Conservation (phyloP, 1,284 basidiomycete species). For the Naganishia liquefaciens region DNA sequence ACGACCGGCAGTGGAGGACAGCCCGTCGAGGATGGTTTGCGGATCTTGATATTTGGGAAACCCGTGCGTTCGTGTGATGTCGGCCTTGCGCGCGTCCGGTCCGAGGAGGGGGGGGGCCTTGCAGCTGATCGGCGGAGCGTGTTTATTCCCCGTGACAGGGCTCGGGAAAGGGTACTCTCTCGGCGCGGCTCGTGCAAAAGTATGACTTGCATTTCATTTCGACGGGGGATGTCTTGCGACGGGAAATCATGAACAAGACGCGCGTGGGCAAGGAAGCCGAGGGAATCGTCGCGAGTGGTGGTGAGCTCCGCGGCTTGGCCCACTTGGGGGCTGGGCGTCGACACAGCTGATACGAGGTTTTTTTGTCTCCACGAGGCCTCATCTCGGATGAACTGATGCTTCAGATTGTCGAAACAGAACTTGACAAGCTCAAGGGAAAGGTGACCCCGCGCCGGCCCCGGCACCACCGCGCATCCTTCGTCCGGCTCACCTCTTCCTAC, state of each 20-base stretch:
- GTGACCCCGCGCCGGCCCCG: conserved; percentile 35
- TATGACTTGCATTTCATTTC: conserved; percentile 53
- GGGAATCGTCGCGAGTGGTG: conserved; percentile 49
- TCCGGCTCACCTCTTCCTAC: neutral
- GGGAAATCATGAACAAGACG: conserved; percentile 50
- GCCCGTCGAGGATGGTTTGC: conserved; percentile 38
- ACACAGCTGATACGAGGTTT: neutral
- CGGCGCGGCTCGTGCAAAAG: conserved; percentile 46
- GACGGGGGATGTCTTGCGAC: conserved; percentile 53
- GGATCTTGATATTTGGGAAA: conserved; percentile 54
- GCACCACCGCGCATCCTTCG: neutral
- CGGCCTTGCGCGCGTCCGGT: neutral
- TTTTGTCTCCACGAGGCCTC: conserved; percentile 40
- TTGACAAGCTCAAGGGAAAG: conserved; percentile 50
- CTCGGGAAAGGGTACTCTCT: conserved; percentile 38
- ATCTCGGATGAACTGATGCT: conserved; percentile 54
- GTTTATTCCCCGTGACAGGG: conserved; percentile 33
- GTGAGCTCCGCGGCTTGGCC: conserved; percentile 37
- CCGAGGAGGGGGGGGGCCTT: too few species aligned
- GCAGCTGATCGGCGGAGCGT: too few species aligned
- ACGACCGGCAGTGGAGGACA: neutral
- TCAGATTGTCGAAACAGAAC: conserved; percentile 50
- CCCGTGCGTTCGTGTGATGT: conserved; percentile 42
- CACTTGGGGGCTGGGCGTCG: neutral
- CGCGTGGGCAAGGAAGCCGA: conserved; percentile 50